These are phyloP conservation scores for Rhinocladiella similis DNA, from an alignment of 2,329 filamentous ascomycete genomes.

Conservation along the genomic window DNA sequence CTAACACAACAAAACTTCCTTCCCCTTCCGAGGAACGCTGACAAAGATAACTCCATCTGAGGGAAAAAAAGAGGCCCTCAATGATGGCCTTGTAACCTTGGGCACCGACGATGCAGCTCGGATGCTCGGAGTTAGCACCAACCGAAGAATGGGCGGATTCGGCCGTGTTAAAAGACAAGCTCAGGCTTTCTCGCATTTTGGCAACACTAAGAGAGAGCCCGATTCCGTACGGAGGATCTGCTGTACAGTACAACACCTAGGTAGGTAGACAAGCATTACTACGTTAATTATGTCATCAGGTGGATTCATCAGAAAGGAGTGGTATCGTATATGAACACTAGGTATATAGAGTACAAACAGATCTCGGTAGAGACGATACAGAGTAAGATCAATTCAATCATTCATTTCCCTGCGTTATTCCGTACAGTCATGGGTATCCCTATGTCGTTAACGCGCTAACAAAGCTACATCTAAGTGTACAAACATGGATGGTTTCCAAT, in stretches of 20 bases:
- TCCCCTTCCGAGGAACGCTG: conserved; percentile 4
- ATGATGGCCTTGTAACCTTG: neutral
- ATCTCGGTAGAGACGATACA: no score
- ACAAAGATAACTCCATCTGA: neutral
- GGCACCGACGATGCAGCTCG: conserved; percentile 7
- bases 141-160: neutral
- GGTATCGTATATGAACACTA: no score
- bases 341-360: no score
- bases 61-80: neutral
- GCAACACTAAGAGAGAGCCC: neutral
- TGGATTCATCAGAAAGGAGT: neutral
- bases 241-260: no score
- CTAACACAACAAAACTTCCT: neutral
- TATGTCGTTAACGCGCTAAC: neutral
- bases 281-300: neutral
- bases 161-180: neutral
- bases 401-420: neutral
- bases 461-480: no score
- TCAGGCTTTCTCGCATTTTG: neutral
- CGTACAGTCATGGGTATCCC: conserved; percentile 7
- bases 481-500: neutral
- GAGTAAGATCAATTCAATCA: no score
- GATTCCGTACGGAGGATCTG: neutral
- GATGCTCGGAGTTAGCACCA: conserved; percentile 3
- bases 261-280: no score